These are phyloP conservation scores for Malania oleifera DNA, from an alignment of 164 flowering plant genomes.

Conservation along the genomic window DNA sequence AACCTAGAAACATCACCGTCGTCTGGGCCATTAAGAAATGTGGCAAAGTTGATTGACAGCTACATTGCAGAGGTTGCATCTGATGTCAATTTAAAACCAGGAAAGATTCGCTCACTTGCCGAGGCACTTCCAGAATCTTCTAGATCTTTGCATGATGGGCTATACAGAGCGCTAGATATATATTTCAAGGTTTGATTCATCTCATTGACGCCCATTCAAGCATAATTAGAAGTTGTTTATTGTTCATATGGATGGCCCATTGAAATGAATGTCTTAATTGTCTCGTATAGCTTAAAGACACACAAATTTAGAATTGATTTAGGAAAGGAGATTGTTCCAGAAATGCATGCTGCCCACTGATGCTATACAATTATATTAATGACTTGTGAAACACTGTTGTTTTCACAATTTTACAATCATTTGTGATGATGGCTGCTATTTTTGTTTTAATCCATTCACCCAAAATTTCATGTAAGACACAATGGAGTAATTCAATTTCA, in stretches of 20 bases:
- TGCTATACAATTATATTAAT: neutral
- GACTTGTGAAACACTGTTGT: neutral
- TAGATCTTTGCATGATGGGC: constrained; percentile 83
- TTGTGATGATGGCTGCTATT: neutral
- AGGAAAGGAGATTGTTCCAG: neutral
- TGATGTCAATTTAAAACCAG: constrained; percentile 83
- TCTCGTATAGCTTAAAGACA: too few species aligned
- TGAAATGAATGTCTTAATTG: neutral
- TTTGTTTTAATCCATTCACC: neutral
- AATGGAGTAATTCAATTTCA: neutral
- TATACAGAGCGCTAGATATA: constrained; percentile 90
- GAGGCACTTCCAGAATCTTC: constrained; percentile 80
- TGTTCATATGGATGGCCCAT: neutral
- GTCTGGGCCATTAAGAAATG: constrained; percentile 48
- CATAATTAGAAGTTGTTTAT: neutral
- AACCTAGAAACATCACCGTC: constrained; percentile 56
- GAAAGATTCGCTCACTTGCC: constrained; percentile 63
- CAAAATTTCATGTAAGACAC: neutral
- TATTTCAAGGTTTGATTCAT: constrained; percentile 69
- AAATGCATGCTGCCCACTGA: neutral
- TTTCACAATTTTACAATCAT: neutral
- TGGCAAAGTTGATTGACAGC: constrained; percentile 66
- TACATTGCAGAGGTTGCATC: constrained; percentile 92
- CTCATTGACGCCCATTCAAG: neutral
- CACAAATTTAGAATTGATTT: neutral